Evolutionary conservation across 345 rosid genomes (phyloP).

Genomic region (Turnera subulata): DNA sequence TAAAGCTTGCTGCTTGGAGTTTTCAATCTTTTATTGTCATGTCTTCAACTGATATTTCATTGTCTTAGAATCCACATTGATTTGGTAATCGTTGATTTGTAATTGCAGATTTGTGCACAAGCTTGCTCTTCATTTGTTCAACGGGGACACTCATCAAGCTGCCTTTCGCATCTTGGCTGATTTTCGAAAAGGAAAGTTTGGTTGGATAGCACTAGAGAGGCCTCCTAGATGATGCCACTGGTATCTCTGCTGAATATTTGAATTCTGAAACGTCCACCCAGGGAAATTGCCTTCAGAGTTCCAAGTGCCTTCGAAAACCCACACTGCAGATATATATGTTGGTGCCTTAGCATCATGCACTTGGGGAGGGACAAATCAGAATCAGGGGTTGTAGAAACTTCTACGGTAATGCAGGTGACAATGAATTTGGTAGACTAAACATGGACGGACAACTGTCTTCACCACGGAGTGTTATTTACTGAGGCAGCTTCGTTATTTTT

Average conservation of each 20-base stretch:
- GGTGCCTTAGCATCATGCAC: too few relatives aligned
- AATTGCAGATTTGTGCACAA: slow-evolving; percentile 68
- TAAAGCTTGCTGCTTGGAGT: background rate
- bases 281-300: too few relatives aligned
- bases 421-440: too few relatives aligned
- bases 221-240: slow-evolving; percentile 44
- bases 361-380: too few relatives aligned
- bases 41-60: background rate
- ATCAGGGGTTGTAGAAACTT: too few relatives aligned
- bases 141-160: slow-evolving; percentile 80
- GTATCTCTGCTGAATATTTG: slow-evolving; percentile 1
- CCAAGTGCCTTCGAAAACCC: too few relatives aligned
- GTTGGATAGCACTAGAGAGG: slow-evolving; percentile 75
- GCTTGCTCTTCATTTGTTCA: slow-evolving; percentile 67
- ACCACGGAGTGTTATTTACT: too few relatives aligned
- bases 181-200: slow-evolving; percentile 87
- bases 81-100: slow-evolving; percentile 11
- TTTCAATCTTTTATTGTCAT: background rate
- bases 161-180: slow-evolving; percentile 73
- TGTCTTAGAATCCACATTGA: slow-evolving; percentile 3
- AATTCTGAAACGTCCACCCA: background rate
- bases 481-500: too few relatives aligned
- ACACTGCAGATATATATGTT: too few relatives aligned
- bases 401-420: too few relatives aligned
- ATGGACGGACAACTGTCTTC: too few relatives aligned